phyloP scores from a whole-genome alignment of 1,284 basidiomycete genomes.

The Ganoderma boninense region DNA sequence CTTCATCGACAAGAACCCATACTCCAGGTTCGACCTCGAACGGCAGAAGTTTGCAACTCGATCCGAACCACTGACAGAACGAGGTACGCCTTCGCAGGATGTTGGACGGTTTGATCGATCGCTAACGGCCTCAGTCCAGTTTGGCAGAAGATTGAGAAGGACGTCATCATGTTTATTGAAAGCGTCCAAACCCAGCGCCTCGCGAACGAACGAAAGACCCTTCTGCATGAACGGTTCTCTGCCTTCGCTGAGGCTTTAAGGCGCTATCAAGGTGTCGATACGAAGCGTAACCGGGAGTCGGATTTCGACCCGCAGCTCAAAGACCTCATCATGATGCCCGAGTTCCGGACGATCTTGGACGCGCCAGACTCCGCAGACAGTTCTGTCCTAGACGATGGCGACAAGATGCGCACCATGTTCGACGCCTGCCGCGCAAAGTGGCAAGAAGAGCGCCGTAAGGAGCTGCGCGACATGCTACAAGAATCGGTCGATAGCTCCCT shows the following conservation, averaged over 20 bases:
- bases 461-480: not conserved
- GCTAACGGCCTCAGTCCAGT: not conserved
- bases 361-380: not conserved
- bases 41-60: conserved; percentile 9
- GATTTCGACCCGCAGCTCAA: not conserved
- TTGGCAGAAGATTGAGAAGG: conserved; percentile 1
- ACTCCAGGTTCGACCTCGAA: not conserved
- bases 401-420: not conserved
- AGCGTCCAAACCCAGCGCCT: not conserved
- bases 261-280: not conserved
- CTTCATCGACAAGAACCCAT: not conserved
- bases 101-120: not conserved
- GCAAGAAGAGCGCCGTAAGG: not conserved
- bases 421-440: not conserved
- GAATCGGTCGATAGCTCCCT: not conserved
- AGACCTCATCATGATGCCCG: not conserved
- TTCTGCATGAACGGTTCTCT: not conserved
- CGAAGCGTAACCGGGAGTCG: not conserved
- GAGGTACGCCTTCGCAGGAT: not conserved
- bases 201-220: not conserved
- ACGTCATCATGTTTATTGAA: conserved; percentile 3
- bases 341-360: not conserved
- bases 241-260: not conserved
- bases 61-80: conserved; percentile 8
- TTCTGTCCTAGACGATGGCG: not conserved